Evolutionary conservation across 495 filamentous ascomycete genomes (phyloP).

Genomic region (Penicillium alfredii): DNA sequence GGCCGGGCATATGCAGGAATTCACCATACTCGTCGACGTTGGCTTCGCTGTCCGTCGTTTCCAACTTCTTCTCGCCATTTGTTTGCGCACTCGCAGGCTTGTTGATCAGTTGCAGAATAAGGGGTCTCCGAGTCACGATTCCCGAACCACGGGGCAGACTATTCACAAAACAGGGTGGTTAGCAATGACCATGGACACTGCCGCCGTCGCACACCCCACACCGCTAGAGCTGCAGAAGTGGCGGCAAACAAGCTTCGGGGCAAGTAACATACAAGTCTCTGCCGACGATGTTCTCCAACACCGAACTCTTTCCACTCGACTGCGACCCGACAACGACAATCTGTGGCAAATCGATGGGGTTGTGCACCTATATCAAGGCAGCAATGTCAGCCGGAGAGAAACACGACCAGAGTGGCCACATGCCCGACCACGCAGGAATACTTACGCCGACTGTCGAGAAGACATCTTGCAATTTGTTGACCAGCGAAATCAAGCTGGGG

Average conservation of each 20-base stretch:
- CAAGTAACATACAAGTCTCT: slow-evolving; percentile 79
- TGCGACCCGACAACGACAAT: slow-evolving; percentile 98
- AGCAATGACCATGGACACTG: slow-evolving; percentile 16
- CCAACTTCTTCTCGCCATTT: slow-evolving; percentile 67
- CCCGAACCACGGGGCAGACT: slow-evolving; percentile 96
- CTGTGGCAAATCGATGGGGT: slow-evolving; percentile 98
- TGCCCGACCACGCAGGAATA: slow-evolving; percentile 14
- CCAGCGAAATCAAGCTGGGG: slow-evolving; percentile 78
- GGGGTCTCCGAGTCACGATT: slow-evolving; percentile 93
- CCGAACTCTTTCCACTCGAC: slow-evolving; percentile 99
- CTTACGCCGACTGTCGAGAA: slow-evolving; percentile 96
- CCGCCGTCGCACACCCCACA: slow-evolving; percentile 11
- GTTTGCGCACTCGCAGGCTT: slow-evolving; percentile 53
- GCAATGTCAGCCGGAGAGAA: slow-evolving; percentile 26
- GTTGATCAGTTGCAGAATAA: slow-evolving; percentile 98
- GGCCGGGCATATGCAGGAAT: slow-evolving; percentile 95
- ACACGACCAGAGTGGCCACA: slow-evolving; percentile 11
- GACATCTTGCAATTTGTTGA: slow-evolving; percentile 99
- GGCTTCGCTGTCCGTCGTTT: slow-evolving; percentile 73
- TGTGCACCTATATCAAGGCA: slow-evolving; percentile 62
- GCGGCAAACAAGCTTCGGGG: slow-evolving; percentile 3
- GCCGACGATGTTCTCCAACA: slow-evolving; percentile 98
- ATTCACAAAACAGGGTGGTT: slow-evolving; percentile 18
- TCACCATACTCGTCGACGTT: slow-evolving; percentile 98
- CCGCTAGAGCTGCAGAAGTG: slow-evolving; percentile 6